Conservation (phyloP, 129 eudicot species). For the Daucus carota region DH1_v3.0 NC_030381.2:50374001-50374500, state of each 20-base stretch:
- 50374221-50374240: constrained; percentile 92
- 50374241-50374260: constrained; percentile 58
- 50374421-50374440: constrained; percentile 29
- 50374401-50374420: constrained; percentile 23
- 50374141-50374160: too few species aligned
- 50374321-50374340: constrained; percentile 22
- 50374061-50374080: constrained; percentile 9
- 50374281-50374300: constrained; percentile 32
- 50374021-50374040: constrained; percentile 90
- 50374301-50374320: constrained; percentile 30
- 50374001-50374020: constrained; percentile 93
- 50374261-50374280: constrained; percentile 34
- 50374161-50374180: not conserved
- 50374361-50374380: not conserved
- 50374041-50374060: constrained; percentile 80
- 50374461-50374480: constrained; percentile 30
- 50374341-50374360: not conserved
- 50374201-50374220: constrained; percentile 65
- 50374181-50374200: not conserved
- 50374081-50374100: not conserved
- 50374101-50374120: too few species aligned
- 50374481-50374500: constrained; percentile 23
- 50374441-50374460: constrained; percentile 27
- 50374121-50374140: not conserved
- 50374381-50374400: not conserved